Evolutionary conservation across 2,329 filamentous ascomycete species (phyloP), one percentile per base, ranked within the genome.

Genomic region (Neofusicoccum umdonicola): DNA sequence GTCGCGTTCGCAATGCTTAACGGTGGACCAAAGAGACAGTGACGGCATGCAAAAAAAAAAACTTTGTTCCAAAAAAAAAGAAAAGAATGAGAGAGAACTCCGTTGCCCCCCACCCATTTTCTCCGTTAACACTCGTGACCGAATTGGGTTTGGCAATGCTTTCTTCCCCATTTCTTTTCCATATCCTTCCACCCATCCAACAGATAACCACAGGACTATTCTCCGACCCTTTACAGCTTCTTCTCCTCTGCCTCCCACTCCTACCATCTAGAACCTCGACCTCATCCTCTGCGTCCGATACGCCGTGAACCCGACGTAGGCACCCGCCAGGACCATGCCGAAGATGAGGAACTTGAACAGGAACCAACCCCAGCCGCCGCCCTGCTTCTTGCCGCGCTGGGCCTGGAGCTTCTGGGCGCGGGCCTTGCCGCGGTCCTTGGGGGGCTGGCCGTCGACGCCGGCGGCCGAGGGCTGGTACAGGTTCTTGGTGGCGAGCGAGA

Each of bases 331-430:
- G 15, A 88, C 85, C 35, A 88, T 76, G 68, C 90, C 81, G 78
- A 97, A 90, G 66, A 97, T 72, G 66, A 98, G 74, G 67, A 92
- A 83, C 86, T 97, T 98, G 78, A 93, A 84, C 67, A 98, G 81
- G 79, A 89, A 89, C 88, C 88, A 89, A 7, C 80, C 79, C 88
- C 88, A 90, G 19, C 86, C 82, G 48, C 79, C 72, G 67, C 37
- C 31, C 27, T 71, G 67, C 57, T 62, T 65, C 69, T 68, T 72
- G 84, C 84, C 84, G 69, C 79, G 80, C 66, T 74, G 76, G 71
- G 81, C 79, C 68, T 75, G 76, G 64, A 78, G 73, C 68, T 79
- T 81, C 69, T 65, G 63, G 17, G 63, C 48, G 57, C 52, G 51
- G 17, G 34, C 37, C 34, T 76, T 79, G 65, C 67, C 69, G 71